Evolutionary conservation across 2,329 filamentous ascomycete species (phyloP).

Genomic region (Colletotrichum chrysophilum): DNA sequence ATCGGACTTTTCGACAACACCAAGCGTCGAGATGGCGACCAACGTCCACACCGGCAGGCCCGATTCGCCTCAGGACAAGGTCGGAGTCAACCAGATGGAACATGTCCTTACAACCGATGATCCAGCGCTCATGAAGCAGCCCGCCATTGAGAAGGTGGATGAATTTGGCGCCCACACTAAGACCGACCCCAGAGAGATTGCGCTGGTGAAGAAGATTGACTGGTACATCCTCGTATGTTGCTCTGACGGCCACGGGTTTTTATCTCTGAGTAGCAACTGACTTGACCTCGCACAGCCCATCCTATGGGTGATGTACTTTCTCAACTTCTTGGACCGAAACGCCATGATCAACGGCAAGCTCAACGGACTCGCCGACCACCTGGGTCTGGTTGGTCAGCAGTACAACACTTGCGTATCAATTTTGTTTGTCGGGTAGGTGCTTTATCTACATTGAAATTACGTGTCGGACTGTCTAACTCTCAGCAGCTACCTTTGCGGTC

Average conservation of each 20-base stretch:
- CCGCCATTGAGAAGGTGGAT: slow-evolving; percentile 29
- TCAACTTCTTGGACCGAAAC: slow-evolving; percentile 33
- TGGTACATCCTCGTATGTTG: slow-evolving; percentile 33
- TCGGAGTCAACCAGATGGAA: slow-evolving; percentile 14
- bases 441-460: not conserved
- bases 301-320: slow-evolving; percentile 26
- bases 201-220: slow-evolving; percentile 39
- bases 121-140: slow-evolving; percentile 16
- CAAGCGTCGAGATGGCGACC: not conserved
- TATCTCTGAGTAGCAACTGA: not conserved
- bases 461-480: not conserved
- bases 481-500: slow-evolving; percentile 16
- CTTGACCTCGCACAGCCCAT: not conserved
- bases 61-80: slow-evolving; percentile 9
- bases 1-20: not conserved
- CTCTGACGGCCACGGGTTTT: rapidly evolving
- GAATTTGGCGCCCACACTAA: slow-evolving; percentile 44
- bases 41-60: not conserved
- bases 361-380: slow-evolving; percentile 29
- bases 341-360: slow-evolving; percentile 34
- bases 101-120: slow-evolving; percentile 7
- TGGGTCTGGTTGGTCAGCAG: slow-evolving; percentile 29
- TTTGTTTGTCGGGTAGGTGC: slow-evolving; percentile 17
- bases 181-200: slow-evolving; percentile 42
- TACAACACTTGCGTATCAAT: slow-evolving; percentile 32